These are phyloP conservation scores for Chrysopogon serrulatus DNA, from an alignment of 176 grass and related monocot species.

Conservation along the genomic window DNA sequence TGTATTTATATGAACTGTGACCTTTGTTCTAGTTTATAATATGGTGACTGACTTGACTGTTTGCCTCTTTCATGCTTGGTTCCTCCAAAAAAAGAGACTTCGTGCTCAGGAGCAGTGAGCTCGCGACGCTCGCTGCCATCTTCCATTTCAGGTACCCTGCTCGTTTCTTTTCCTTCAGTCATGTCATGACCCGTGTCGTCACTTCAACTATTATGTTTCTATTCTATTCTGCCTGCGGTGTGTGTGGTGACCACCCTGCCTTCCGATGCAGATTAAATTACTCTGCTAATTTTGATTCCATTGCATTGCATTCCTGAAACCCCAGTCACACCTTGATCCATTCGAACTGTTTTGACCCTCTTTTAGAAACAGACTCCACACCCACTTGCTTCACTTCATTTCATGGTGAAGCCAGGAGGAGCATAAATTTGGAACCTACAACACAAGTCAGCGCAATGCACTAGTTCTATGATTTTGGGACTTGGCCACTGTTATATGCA, in stretches of 20 bases:
- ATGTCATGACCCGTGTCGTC: background rate
- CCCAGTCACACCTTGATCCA: background rate
- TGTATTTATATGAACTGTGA: background rate
- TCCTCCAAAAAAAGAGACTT: conserved; percentile 25
- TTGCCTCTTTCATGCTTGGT: background rate
- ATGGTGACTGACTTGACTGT: background rate
- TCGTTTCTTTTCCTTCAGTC: background rate
- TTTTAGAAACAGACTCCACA: background rate
- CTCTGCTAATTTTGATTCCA: background rate
- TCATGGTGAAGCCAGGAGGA: background rate
- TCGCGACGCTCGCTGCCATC: conserved; percentile 57
- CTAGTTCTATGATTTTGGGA: background rate
- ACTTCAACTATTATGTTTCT: background rate
- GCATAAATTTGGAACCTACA: background rate
- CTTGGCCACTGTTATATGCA: background rate
- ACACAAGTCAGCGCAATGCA: background rate
- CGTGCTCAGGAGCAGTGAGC: conserved; percentile 57
- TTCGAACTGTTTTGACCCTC: background rate
- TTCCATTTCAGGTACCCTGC: conserved; percentile 48
- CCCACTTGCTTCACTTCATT: background rate
- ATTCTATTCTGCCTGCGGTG: background rate
- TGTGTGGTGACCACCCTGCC: background rate
- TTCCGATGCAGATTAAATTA: background rate
- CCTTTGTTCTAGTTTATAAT: background rate
- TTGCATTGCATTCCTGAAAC: background rate